phyloP scores from a whole-genome alignment of 1,284 basidiomycete species.

The Cystobasidium slooffiae region DNA sequence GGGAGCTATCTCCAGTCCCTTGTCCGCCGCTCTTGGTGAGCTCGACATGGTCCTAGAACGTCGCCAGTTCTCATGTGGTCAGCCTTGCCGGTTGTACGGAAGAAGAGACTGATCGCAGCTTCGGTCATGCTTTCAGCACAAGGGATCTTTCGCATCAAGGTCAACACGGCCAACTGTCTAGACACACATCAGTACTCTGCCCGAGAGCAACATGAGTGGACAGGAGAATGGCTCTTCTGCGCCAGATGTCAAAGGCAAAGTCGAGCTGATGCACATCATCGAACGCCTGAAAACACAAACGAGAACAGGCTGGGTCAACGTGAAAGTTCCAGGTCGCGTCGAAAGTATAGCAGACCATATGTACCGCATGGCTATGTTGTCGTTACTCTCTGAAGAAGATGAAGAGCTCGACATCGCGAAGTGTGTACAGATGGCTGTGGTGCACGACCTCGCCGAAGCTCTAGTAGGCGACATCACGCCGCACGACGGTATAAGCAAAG shows the following conservation, averaged over 20 bases:
- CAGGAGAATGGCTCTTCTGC: not conserved
- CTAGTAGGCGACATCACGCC: conserved; percentile 96
- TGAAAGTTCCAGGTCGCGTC: conserved; percentile 63
- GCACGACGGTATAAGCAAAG: conserved; percentile 78
- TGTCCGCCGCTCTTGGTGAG: not conserved
- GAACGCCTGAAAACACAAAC: conserved; percentile 88
- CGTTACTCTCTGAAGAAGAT: conserved; percentile 72
- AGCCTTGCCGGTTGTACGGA: not conserved
- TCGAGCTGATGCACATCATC: conserved; percentile 86
- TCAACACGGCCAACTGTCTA: not conserved
- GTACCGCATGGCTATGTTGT: conserved; percentile 93
- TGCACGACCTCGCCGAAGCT: conserved; percentile 96
- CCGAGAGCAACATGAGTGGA: conserved; percentile 3
- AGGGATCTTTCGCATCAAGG: too few species aligned
- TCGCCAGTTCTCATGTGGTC: not conserved
- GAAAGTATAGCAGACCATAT: conserved; percentile 92
- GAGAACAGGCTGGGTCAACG: conserved; percentile 89
- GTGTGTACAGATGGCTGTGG: conserved; percentile 84
- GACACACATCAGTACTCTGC: not conserved
- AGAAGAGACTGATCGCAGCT: not conserved
- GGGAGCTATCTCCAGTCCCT: not conserved
- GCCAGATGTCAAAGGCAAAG: conserved; percentile 62
- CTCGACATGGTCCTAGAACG: not conserved
- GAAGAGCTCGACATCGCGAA: conserved; percentile 73
- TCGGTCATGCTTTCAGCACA: not conserved